Base-by-base conservation (phyloP, 2,329 filamentous ascomycete genomes). In the Mycogone perniciosa region DNA sequence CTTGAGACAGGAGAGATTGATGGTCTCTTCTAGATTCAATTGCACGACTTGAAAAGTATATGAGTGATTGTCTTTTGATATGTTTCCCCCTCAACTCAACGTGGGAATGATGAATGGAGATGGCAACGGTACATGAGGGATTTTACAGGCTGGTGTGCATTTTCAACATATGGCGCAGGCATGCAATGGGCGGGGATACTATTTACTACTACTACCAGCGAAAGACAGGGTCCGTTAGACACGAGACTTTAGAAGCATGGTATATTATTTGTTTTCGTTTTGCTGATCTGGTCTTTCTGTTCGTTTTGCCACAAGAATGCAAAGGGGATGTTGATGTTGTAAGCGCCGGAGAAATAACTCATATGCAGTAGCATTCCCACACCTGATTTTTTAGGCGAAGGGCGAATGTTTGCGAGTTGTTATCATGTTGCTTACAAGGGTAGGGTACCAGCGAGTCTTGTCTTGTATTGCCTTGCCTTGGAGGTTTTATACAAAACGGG, bases 1-100 rank as follows among this genome's bases (percentile, higher is more conserved):
- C 71, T 76, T 5, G 86, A 90, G 74, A 91, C 86, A n/a, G 88
- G 88, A 49, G 87, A 92, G 72, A 89, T 92, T 57, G 83, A 89
- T 52, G 88, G 93, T 5, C 79, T 99, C 51, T 99, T 97, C 71
- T 99, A 89, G 58, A 47, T 30, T 48, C 7, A 27, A 44, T 46
- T 51, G 31, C n/a, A 40, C 31, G 26, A 30, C 30, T 26, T 46
- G 48, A 46, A 39, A 31, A 30, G 9, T 3, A 43, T 46, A 41
- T 30, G 29, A 29, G 5, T 13, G 13, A 44, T 33, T 31, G 26
- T 31, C 11, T 20, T 31, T 49, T 53, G 37, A 26, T 46, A 41
- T 48, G 27, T 53, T 49, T 49, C 48, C 46, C 46, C 46, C 33
- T n/a, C 45, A 37, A 46, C 51, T 53, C 51, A 53, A 53, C 51